phyloP scores from a whole-genome alignment of 192 early-diverging fungal species.

The Chytriomyces sp. region DNA sequence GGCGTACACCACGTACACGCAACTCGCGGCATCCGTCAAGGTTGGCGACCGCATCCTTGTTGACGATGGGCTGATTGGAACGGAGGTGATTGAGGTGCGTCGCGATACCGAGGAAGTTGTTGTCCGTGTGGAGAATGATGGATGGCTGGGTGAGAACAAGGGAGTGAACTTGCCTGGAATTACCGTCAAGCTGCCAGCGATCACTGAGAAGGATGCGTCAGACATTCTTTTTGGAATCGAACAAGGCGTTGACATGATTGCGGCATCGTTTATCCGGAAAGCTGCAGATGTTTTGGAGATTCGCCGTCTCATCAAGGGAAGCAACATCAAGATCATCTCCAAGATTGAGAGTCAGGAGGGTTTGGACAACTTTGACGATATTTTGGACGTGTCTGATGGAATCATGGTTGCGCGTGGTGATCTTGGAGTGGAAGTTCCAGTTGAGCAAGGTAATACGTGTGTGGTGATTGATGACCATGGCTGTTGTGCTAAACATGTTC shows the following conservation, averaged over 20 bases:
- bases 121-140: conserved; percentile 75
- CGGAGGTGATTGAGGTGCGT: conserved; percentile 45
- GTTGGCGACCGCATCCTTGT: conserved; percentile 58
- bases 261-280: conserved; percentile 95
- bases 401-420: conserved; percentile 99
- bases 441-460: conserved; percentile 67
- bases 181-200: conserved; percentile 89
- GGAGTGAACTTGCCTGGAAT: conserved; percentile 95
- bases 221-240: conserved; percentile 92
- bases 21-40: conserved; percentile 46
- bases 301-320: conserved; percentile 80
- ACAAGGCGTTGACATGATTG: conserved; percentile 92
- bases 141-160: conserved; percentile 88
- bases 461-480: neutral
- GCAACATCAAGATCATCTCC: conserved; percentile 89
- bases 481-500: neutral
- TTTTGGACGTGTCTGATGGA: conserved; percentile 90
- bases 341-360: conserved; percentile 99
- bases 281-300: conserved; percentile 90
- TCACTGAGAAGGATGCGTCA: conserved; percentile 91
- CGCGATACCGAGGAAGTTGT: conserved; percentile 41
- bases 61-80: conserved; percentile 62
- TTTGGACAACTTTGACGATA: conserved; percentile 98
- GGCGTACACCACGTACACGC: conserved; percentile 56
- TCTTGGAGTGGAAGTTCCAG: conserved; percentile 96